Evolutionary conservation across 768 basidiomycete genomes (phyloP).

Genomic region (Lentinula lateritia): DNA sequence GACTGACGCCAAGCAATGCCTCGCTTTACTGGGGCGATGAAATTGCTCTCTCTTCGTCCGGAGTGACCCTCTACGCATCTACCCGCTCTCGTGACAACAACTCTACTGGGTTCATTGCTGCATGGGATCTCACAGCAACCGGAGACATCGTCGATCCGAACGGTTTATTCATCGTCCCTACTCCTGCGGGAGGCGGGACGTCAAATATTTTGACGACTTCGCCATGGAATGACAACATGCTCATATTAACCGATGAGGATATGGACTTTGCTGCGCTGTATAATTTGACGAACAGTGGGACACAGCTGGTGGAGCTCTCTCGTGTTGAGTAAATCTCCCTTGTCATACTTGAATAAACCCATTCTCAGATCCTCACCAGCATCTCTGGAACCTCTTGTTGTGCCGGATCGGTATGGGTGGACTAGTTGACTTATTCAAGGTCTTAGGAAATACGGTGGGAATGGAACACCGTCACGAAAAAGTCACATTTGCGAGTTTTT

Average conservation of each 20-base stretch:
- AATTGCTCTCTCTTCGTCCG: conserved; percentile 13
- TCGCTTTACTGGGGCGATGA: conserved; percentile 18
- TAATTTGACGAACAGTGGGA: neutral
- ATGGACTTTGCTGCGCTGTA: conserved; percentile 3
- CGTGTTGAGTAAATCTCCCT: neutral
- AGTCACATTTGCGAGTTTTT: no score
- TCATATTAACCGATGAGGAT: conserved; percentile 7
- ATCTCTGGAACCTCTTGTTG: conserved; percentile 2
- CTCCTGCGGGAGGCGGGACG: conserved; percentile 5
- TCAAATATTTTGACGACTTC: conserved; percentile 1
- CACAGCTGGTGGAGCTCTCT: neutral
- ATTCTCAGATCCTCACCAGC: neutral
- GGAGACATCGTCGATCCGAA: conserved; percentile 4
- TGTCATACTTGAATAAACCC: neutral
- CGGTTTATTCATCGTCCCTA: conserved; percentile 5
- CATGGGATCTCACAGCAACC: conserved; percentile 1
- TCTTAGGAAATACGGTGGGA: no score
- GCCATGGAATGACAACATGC: conserved; percentile 1
- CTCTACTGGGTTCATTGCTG: conserved; percentile 3
- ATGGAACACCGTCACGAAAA: no score
- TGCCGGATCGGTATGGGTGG: conserved; percentile 6
- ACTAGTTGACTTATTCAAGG: neutral
- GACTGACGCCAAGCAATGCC: conserved; percentile 12
- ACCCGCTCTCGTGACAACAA: conserved; percentile 2
- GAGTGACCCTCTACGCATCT: conserved; percentile 6